phyloP scores from a whole-genome alignment of 495 filamentous ascomycete species.

The Talaromyces stipitatus region DNA sequence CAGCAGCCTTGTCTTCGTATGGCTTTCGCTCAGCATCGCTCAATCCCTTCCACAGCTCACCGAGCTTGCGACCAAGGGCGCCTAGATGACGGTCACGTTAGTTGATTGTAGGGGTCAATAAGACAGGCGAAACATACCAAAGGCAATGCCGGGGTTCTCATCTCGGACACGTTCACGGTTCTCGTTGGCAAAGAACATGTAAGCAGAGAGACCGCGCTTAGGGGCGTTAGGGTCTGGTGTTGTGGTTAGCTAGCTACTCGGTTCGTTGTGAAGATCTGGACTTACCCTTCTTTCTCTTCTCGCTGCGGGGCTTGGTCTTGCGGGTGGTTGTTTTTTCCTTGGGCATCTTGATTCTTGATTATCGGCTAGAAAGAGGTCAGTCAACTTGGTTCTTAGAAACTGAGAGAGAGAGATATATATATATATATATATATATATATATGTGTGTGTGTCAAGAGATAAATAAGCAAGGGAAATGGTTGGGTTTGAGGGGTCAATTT shows the following conservation, averaged over 20 bases:
- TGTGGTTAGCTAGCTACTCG: background rate
- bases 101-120: constrained; percentile 1
- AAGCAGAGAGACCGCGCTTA: constrained; percentile 97
- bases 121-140: constrained; percentile 55
- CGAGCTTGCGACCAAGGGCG: constrained; percentile 94
- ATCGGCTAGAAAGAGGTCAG: constrained; percentile 1
- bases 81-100: constrained; percentile 42
- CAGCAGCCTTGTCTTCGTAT: constrained; percentile 90
- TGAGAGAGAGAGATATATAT: too few relatives aligned
- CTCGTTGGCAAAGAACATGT: constrained; percentile 99
- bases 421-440: too few relatives aligned
- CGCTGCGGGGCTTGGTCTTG: constrained; percentile 46
- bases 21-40: constrained; percentile 80
- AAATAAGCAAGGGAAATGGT: background rate
- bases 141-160: constrained; percentile 96
- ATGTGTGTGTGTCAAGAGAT: constrained; percentile 4
- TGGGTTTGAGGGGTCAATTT: background rate
- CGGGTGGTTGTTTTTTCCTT: constrained; percentile 61
- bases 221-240: constrained; percentile 87
- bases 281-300: constrained; percentile 75
- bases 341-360: constrained; percentile 52
- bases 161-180: constrained; percentile 96
- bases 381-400: constrained; percentile 9
- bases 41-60: constrained; percentile 96
- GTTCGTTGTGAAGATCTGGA: constrained; percentile 8